Base-by-base conservation (phyloP, 768 basidiomycete genomes). In the Xerocomellus amylosporus region DNA sequence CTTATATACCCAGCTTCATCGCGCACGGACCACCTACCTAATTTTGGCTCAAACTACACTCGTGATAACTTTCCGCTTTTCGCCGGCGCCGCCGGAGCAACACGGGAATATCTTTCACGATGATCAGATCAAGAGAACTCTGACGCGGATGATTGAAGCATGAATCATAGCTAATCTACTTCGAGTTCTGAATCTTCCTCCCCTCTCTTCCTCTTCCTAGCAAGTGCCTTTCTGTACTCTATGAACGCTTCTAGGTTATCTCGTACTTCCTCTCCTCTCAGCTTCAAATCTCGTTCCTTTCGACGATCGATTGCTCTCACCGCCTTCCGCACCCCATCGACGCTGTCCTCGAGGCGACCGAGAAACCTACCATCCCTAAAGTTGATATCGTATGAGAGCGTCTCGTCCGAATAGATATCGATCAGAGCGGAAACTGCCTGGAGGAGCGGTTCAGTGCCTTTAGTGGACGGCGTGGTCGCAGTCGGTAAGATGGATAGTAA, bases 341-440 rank as follows among this genome's bases (percentile, higher is more conserved):
- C 75, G 48, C 82, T 80, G n/a, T 74, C 77, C 14, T 71, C 73
- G 7, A 93, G 78, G 47, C 72, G 74, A 17, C 76, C 77, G 0
- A 88, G 71, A 64, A 80, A 89, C 14, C 72, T 67, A 0, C 82
- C 82, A 52, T 85, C 73, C 40, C 83, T 79, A 75, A 93, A 94
- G 67, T 91, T 91, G 53, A 83, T 65, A 66, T 98, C 94, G 65
- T 90, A 93, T 0, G 86, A 79, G 50, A 83, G 69, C 8, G 71
- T 78, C 71, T 98, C 94, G 72, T 98, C 94, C 4, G 93, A 91
- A 69, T 89, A 98, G 48, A 96, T 91, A 67, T 97, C 94, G 54
- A 97, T 90, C 42, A 97, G 75, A 24, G 89, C 89, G 14, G 93
- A 92, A 9, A 81, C 76, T 2, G 84, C 83, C 63, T 94, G 90